These are phyloP conservation scores for Pichia ethanolica DNA, from an alignment of 805 yeast genomes.

Conservation along the genomic window DNA sequence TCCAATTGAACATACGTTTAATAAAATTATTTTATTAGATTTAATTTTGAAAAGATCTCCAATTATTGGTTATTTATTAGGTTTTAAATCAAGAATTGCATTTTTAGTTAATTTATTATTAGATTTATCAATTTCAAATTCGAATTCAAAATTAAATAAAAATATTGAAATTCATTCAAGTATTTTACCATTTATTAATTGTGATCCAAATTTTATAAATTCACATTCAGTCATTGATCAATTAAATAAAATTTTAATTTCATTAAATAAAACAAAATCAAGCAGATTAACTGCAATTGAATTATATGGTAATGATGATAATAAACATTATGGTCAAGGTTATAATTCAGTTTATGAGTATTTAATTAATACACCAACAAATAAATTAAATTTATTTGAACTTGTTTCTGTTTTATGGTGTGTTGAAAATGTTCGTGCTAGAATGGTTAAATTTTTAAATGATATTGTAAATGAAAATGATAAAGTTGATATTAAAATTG, in stretches of 20 bases:
- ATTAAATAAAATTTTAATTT: slow-evolving; percentile 16
- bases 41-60: slow-evolving; percentile 13
- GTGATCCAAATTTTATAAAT: slow-evolving; percentile 20
- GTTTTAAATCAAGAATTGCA: slow-evolving; percentile 1
- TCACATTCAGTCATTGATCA: slow-evolving; percentile 17
- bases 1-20: slow-evolving; percentile 20
- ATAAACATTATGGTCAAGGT: slow-evolving; percentile 5
- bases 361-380: slow-evolving; percentile 18
- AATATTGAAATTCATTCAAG: slow-evolving; percentile 11
- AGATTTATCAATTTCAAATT: not conserved
- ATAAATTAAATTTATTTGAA: slow-evolving; percentile 20
- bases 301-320: slow-evolving; percentile 1
- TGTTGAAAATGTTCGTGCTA: slow-evolving; percentile 16
- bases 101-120: not conserved
- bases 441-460: slow-evolving; percentile 5
- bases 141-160: slow-evolving; percentile 4
- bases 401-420: slow-evolving; percentile 18
- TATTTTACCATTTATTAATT: slow-evolving; percentile 11
- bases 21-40: slow-evolving; percentile 16
- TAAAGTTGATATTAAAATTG: not conserved
- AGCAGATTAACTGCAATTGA: slow-evolving; percentile 1
- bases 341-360: slow-evolving; percentile 21
- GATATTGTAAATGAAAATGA: slow-evolving; percentile 3
- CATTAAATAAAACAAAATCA: slow-evolving; percentile 7
- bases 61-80: slow-evolving; percentile 3